Percentiles rank a stretch among this genome's conserved stretches.
Conservation (phyloP, 148 eudicot genomes). For the Fagopyrum homotropicum region DNA sequence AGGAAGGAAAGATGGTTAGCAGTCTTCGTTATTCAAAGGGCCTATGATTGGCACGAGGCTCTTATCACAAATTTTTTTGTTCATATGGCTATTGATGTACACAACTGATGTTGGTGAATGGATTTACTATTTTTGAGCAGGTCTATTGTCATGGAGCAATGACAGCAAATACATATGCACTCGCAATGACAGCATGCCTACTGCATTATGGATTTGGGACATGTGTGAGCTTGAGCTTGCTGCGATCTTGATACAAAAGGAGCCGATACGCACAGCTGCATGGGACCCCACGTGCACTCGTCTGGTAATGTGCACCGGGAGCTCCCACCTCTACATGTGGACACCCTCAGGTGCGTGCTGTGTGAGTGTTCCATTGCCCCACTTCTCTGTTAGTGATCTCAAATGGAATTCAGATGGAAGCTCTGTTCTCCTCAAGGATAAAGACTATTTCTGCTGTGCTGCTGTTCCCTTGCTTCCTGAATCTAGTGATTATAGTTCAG, state of each 20-base stretch:
- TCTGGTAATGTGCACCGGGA: constrained; percentile 79
- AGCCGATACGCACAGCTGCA: constrained; percentile 70
- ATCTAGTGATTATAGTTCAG: constrained; percentile 83
- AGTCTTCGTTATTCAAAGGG: too few relatives aligned
- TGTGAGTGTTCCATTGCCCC: constrained; percentile 64
- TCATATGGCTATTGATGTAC: not conserved
- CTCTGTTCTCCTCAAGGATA: constrained; percentile 79
- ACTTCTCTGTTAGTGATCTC: constrained; percentile 54
- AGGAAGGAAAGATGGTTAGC: too few relatives aligned
- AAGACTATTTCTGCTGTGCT: constrained; percentile 83
- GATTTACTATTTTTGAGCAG: constrained; percentile 27
- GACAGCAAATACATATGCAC: constrained; percentile 80
- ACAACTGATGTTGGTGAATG: not conserved
- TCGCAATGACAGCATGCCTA: constrained; percentile 89
- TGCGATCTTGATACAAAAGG: constrained; percentile 81
- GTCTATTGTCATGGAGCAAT: constrained; percentile 91
- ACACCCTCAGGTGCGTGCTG: constrained; percentile 88
- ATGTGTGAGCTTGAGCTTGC: constrained; percentile 73
- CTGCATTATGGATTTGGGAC: constrained; percentile 92
- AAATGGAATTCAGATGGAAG: constrained; percentile 88
- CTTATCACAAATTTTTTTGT: too few relatives aligned
- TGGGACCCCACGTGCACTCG: constrained; percentile 87
- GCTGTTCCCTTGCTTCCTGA: constrained; percentile 64
- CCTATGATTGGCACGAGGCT: too few relatives aligned
- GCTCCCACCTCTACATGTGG: constrained; percentile 90